Evolutionary conservation across 495 filamentous ascomycete species (phyloP).

Genomic region (Margaritispora aquatica): DNA sequence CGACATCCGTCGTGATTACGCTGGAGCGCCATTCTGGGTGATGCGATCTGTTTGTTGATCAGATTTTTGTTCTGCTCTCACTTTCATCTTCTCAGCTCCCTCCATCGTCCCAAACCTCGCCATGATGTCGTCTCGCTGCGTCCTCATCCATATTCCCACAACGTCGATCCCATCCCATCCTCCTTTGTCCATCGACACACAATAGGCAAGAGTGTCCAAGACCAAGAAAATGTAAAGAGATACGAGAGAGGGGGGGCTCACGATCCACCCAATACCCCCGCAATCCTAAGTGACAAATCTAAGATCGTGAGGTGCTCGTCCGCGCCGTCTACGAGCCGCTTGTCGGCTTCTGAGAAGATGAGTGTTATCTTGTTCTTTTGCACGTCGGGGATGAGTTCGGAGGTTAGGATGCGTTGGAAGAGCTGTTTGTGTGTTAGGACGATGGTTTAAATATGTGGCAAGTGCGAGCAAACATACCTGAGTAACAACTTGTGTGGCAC

Average conservation of each 20-base stretch:
- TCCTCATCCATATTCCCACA: too few relatives aligned
- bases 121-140: too few relatives aligned
- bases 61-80: too few relatives aligned
- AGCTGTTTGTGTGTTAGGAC: too few relatives aligned
- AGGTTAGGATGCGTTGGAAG: conserved; percentile 75
- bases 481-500: conserved; percentile 78
- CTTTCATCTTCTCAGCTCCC: too few relatives aligned
- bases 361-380: conserved; percentile 89
- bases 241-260: neutral
- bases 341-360: conserved; percentile 89
- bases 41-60: too few relatives aligned
- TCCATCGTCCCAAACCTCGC: too few relatives aligned
- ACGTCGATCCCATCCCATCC: neutral
- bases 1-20: too few relatives aligned
- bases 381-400: conserved; percentile 72
- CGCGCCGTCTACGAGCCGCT: conserved; percentile 91
- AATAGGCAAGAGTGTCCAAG: too few relatives aligned
- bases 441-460: too few relatives aligned
- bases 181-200: neutral
- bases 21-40: too few relatives aligned
- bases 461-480: conserved; percentile 64
- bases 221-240: too few relatives aligned
- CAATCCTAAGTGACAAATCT: conserved; percentile 75
- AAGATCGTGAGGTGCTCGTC: conserved; percentile 91
- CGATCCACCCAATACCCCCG: conserved; percentile 56